phyloP scores from a whole-genome alignment of 2,329 filamentous ascomycete genomes.

The Herpotrichia juniperi region DNA sequence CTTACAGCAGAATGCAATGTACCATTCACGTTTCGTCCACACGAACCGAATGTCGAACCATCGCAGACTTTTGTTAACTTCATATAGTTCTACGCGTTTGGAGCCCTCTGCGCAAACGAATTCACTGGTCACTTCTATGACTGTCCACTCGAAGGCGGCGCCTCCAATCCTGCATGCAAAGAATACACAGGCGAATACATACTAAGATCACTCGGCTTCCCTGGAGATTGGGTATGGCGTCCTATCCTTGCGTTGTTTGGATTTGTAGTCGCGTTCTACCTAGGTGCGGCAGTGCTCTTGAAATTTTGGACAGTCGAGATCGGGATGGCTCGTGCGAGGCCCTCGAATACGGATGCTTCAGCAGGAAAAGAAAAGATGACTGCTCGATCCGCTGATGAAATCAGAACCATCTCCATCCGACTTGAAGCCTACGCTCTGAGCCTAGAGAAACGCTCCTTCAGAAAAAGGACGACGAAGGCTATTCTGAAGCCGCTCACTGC shows the following conservation, averaged over 20 bases:
- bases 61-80: not conserved
- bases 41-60: no score
- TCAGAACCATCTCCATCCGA: conserved; percentile 68
- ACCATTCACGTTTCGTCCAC: not conserved
- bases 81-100: conserved; percentile 70
- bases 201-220: conserved; percentile 72
- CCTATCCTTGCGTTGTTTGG: conserved; percentile 68
- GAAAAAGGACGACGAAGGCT: conserved; percentile 54
- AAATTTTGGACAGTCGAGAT: conserved; percentile 71
- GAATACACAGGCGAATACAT: conserved; percentile 74
- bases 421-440: conserved; percentile 69
- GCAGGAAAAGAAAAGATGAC: conserved; percentile 74
- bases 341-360: conserved; percentile 63
- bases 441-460: conserved; percentile 65
- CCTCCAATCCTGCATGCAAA: conserved; percentile 67
- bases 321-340: conserved; percentile 67
- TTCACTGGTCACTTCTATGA: conserved; percentile 75
- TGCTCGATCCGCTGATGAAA: conserved; percentile 58
- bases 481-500: conserved; percentile 73
- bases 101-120: conserved; percentile 74
- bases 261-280: conserved; percentile 68
- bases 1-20: no score
- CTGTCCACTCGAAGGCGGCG: conserved; percentile 69
- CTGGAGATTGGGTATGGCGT: conserved; percentile 68
- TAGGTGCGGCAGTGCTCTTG: conserved; percentile 66